Base-by-base conservation (phyloP, 306 rosid genomes). In the Gastrolobium bilobum region DNA sequence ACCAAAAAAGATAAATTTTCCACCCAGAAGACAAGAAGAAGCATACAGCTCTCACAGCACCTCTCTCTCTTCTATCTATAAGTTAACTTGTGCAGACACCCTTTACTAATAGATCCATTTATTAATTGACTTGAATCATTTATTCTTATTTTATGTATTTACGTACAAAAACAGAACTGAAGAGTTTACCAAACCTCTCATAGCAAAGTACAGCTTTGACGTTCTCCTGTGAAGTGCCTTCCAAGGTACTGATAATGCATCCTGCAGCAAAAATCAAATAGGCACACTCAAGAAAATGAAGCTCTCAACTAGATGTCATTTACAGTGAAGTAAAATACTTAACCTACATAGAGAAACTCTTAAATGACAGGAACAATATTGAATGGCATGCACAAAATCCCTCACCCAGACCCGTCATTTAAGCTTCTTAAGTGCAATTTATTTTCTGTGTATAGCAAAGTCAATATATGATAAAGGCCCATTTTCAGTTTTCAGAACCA, bases 191-290 rank as follows among this genome's bases (percentile, higher is more conserved):
- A 9, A 48, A 96, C 98, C 99, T 96, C 98, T 92, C 85, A 85
- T 85, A 6, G 99, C 97, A 76, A 91, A 96, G 86, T 85, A 93
- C 20, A 93, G 81, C 86, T 93, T 93, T 64, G 96, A 88, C 53
- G 76, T 81, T 87, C 77, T 93, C 82, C 83, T 76, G 51, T 88
- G 97, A 87, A 91, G 87, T 61, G 53, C 42, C 69, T 14, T 88
- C 99, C 99, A 96, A 73, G 93, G 94, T 47, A 96, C 90, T 15
- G 90, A 91, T 71, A 91, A 54, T 75, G 98, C 92, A 85, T 88
- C 93, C 97, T 96, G 89, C 30, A 77, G 76, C 8, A 46, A 63
- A 81, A 72, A 69, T 7, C 2, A 60, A 40, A 31, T 2, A 46
- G 33, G 6, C 31, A 48, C 33, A 54, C 34, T 14, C 33, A 30